Conservation (phyloP, 176 grass and related monocot species). For the Avena eriantha region DNA sequence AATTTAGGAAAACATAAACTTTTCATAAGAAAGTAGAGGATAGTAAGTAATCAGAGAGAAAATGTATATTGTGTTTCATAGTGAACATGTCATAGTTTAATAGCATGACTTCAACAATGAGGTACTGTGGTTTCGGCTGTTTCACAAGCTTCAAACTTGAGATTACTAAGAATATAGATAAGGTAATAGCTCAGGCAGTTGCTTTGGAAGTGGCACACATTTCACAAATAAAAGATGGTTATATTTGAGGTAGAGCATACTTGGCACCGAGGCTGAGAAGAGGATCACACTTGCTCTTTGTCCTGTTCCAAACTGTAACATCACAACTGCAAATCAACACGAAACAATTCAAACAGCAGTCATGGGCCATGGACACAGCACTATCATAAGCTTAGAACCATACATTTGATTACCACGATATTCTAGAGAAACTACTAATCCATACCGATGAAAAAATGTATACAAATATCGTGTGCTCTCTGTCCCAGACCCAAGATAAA, state of each 20-base stretch:
- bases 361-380: background rate
- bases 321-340: slow-evolving; percentile 59
- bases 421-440: background rate
- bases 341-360: background rate
- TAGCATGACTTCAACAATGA: background rate
- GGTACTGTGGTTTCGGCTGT: background rate
- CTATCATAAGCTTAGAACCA: background rate
- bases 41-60: background rate
- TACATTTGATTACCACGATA: background rate
- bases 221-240: background rate
- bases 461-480: background rate
- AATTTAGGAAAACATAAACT: slow-evolving; percentile 5
- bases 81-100: background rate
- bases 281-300: slow-evolving; percentile 85
- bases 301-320: slow-evolving; percentile 90
- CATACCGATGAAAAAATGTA: background rate
- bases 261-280: slow-evolving; percentile 78
- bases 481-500: background rate
- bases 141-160: slow-evolving; percentile 16
- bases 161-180: background rate
- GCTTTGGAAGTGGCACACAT: background rate
- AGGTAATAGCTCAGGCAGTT: background rate
- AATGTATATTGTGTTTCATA: background rate
- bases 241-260: slow-evolving; percentile 37
- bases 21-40: slow-evolving; percentile 16